Percentiles rank a stretch among this genome's conserved stretches.
Conservation (phyloP, 345 rosid genomes). For the Gossypium stocksii region DNA sequence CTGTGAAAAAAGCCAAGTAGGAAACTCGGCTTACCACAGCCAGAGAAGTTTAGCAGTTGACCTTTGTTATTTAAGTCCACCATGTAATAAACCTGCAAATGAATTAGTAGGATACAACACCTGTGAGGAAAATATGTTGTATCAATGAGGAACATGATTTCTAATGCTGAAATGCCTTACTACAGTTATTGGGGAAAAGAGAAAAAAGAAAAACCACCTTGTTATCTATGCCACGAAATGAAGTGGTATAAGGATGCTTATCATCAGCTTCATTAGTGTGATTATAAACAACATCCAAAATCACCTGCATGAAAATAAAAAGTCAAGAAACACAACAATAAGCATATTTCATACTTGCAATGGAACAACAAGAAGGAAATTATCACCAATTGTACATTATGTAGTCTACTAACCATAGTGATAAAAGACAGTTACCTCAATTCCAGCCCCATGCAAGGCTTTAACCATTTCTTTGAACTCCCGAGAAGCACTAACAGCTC, state of each 20-base stretch:
- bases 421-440: slow-evolving; percentile 55
- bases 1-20: background rate
- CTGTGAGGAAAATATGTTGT: background rate
- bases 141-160: background rate
- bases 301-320: slow-evolving; percentile 48
- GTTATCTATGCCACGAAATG: slow-evolving; percentile 95
- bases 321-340: slow-evolving; percentile 4
- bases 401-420: background rate
- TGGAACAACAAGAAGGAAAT: background rate
- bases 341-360: slow-evolving; percentile 16
- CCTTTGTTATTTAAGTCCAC: slow-evolving; percentile 51
- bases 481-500: slow-evolving; percentile 66
- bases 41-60: slow-evolving; percentile 70
- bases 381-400: background rate
- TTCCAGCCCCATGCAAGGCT: slow-evolving; percentile 85
- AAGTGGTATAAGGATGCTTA: slow-evolving; percentile 69
- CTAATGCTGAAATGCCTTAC: background rate
- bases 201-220: slow-evolving; percentile 39
- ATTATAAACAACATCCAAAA: slow-evolving; percentile 93
- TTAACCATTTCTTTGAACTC: slow-evolving; percentile 95
- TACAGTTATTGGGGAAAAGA: background rate
- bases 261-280: slow-evolving; percentile 97
- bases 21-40: slow-evolving; percentile 64
- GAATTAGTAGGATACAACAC: slow-evolving; percentile 4
- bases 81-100: slow-evolving; percentile 85